Evolutionary conservation across 2,329 filamentous ascomycete genomes (phyloP), one percentile per base, ranked within the genome.

Genomic region (Monosporascus sp.): DNA sequence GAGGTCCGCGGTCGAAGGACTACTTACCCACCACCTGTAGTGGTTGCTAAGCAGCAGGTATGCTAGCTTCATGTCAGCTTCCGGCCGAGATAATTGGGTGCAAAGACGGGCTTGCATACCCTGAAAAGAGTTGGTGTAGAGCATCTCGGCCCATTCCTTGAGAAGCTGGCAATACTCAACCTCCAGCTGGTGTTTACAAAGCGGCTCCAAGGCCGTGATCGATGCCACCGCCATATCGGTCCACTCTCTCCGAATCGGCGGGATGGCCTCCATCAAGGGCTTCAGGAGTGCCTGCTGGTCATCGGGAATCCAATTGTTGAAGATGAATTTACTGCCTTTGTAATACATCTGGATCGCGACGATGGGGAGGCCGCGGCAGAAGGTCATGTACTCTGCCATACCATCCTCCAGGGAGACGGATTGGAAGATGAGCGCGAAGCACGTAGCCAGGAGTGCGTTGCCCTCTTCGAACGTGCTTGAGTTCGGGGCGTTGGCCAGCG

Each of bases 311-410:
- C 80, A 60, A 54, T 78, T 75, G 46, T 70, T 70, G 55, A 82
- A 83, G 48, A 83, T 68, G 51, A 80, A 74, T 20, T 72, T 72
- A 42, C 76, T 72, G 22, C 74, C 73, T 50, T 74, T 72, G 54
- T 70, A 69, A 64, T 72, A 72, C 74, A 84, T 79, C 59, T 82
- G 80, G 55, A 77, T 72, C 11, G 72, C 74, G 3, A 84, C 72
- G 46, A 83, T 72, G 55, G 80, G 65, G 57, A 84, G 77, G 17
- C 81, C 81, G 27, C 81, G 74, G 54, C 81, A 77, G 58, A 84
- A 83, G 0, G 77, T 81, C 76, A 84, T 79, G 65, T 77, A 84
- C 65, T 84, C 81, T n/a, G 71, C 69, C 67, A 84, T 70, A 39
- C 81, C 81, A 57, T 84, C 81, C 24, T 79, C 75, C 31, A 84